phyloP scores from a whole-genome alignment of 1,284 basidiomycete genomes.

The Schizopora paradoxa region DNA sequence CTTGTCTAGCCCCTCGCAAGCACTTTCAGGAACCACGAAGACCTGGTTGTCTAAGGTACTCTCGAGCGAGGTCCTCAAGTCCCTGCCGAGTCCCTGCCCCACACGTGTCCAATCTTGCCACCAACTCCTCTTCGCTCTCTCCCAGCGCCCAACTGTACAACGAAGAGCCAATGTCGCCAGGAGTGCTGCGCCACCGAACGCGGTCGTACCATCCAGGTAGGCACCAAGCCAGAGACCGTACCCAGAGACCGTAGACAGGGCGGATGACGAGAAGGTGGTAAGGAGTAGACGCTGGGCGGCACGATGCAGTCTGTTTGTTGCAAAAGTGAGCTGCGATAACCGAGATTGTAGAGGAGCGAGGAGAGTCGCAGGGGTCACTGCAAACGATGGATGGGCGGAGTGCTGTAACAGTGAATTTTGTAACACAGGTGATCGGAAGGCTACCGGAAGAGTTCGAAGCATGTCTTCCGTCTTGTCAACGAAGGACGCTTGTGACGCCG shows the following conservation, averaged over 20 bases:
- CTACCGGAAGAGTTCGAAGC: conserved; percentile 35
- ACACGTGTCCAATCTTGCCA: conserved; percentile 70
- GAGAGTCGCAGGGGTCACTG: conserved; percentile 46
- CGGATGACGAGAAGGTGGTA: conserved; percentile 31
- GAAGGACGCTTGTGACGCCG: conserved; percentile 46
- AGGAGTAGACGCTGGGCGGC: conserved; percentile 61
- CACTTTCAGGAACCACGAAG: conserved; percentile 26
- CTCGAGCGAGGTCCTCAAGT: conserved; percentile 55
- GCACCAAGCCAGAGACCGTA: conserved; percentile 37
- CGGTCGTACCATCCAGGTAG: conserved; percentile 50
- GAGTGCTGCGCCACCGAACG: conserved; percentile 57
- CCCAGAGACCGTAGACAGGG: conserved; percentile 37
- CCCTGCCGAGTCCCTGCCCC: conserved; percentile 63
- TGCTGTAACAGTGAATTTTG: conserved; percentile 62
- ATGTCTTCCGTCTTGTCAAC: conserved; percentile 39
- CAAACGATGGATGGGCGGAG: conserved; percentile 42
- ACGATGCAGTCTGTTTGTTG: conserved; percentile 60
- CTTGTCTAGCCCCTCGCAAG: conserved; percentile 37
- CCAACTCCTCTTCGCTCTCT: conserved; percentile 64
- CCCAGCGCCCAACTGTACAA: conserved; percentile 70
- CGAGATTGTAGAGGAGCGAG: conserved; percentile 52
- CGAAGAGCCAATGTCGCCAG: conserved; percentile 49
- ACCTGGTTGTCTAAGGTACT: conserved; percentile 44
- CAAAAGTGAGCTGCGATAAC: conserved; percentile 53
- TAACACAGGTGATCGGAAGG: conserved; percentile 61